Conservation (phyloP, 306 rosid genomes). For the Quercus mongolica region DNA sequence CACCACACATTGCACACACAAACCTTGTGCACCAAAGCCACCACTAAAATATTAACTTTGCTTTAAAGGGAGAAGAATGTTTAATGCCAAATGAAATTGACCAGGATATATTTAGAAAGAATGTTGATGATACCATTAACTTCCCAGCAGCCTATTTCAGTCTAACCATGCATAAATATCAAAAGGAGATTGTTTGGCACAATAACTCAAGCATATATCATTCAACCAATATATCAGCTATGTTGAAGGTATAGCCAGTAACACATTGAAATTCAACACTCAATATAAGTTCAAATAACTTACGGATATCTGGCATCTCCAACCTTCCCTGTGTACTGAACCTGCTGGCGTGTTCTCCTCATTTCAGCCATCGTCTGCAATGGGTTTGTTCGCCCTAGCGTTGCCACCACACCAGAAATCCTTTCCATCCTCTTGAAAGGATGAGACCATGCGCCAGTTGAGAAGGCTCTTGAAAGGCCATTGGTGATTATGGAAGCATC, state of each 20-base stretch:
- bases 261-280: constrained; percentile 2
- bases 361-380: constrained; percentile 82
- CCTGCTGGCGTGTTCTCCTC: constrained; percentile 96
- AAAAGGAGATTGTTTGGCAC: neutral
- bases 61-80: neutral
- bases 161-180: neutral
- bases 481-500: constrained; percentile 92
- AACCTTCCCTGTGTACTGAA: constrained; percentile 86
- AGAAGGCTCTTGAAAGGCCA: constrained; percentile 93
- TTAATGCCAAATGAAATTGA: neutral
- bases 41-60: neutral
- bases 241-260: neutral
- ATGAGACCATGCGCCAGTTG: constrained; percentile 99
- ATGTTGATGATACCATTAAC: neutral
- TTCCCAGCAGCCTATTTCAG: neutral
- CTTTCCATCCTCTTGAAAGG: constrained; percentile 82
- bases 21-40: neutral
- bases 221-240: neutral
- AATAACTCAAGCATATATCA: neutral
- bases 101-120: neutral
- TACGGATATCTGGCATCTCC: constrained; percentile 99
- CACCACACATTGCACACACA: neutral
- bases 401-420: constrained; percentile 88
- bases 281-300: constrained; percentile 33
- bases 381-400: constrained; percentile 86